Conservation (phyloP, 2,329 filamentous ascomycete genomes). For the Cryphonectria carpinicola region DNA sequence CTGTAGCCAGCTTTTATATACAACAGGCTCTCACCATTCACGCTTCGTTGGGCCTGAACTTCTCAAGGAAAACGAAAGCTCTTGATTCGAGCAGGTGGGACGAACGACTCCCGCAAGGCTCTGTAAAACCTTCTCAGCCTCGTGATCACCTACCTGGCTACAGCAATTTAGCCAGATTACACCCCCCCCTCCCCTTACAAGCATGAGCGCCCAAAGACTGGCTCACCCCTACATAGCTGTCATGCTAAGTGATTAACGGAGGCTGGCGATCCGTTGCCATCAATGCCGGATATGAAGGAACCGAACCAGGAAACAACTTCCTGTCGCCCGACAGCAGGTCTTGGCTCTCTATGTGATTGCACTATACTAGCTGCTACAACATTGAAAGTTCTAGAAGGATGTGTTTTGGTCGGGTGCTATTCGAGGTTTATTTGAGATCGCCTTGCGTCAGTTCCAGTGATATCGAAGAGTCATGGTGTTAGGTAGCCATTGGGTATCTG, state of each 20-base stretch:
- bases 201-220: not conserved
- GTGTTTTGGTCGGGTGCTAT: not conserved
- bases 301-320: not conserved
- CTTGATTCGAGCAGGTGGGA: not conserved
- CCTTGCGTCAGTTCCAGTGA: no score
- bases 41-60: not conserved
- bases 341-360: not conserved
- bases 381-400: not conserved
- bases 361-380: not conserved
- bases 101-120: not conserved
- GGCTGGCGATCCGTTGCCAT: conserved; percentile 7
- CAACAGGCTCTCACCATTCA: not conserved
- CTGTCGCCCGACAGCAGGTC: not conserved
- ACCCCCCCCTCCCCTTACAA: not conserved
- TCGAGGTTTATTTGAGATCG: not conserved
- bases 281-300: not conserved
- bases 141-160: not conserved
- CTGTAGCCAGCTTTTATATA: not conserved
- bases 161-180: not conserved
- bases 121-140: not conserved
- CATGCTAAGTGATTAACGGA: not conserved
- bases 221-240: not conserved
- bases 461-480: no score
- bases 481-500: no score
- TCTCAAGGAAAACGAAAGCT: not conserved